Evolutionary conservation across 495 filamentous ascomycete species (phyloP), one percentile per base, ranked within the genome.

Genomic region (Tirmania nivea): DNA sequence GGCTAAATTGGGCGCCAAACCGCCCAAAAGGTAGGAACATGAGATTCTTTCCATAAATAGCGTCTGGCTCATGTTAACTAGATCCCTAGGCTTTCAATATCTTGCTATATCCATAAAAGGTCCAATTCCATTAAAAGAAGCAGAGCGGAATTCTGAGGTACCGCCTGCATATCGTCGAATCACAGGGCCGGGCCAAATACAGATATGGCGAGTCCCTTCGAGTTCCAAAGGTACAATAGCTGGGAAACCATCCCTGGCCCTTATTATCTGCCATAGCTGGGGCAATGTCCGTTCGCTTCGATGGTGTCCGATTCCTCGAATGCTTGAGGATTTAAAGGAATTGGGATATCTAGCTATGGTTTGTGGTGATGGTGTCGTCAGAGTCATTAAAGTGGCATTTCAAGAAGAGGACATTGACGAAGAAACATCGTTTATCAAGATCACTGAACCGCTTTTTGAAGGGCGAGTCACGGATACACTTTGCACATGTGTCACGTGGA

Each of bases 231-330:
- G 67, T 63, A 48, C 53, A 3, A 58, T 58, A 37, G 17, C 49
- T 3, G 54, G 37, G 7, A 49, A 56, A 35, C 62, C 62, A 10
- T 57, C 51, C 0, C 56, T 64, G 16, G 53, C 59, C 2, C 59
- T 73, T n/a, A 69, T 73, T 3, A 56, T 82, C 17, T 83, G 79
- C 59, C 73, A 75, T 3, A 68, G 78, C 8, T 84, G 80, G 78
- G 81, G 78, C 4, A 66, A 73, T 52, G 59, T 78, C 12, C 71
- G 70, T 52, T 68, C 70, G n/a, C 68, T 84, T 17, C 67, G 73
- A 51, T 84, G 78, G 78, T 83, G 79, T 58, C 77, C 75, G 34
- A 66, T 76, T 59, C 66, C 67, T 8, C 67, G 70, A 53, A 60
- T 59, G 50, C 56, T 58, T 17, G 62, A 64, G 47, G 64, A 66